Evolutionary conservation across 352 stramenopile genomes (phyloP), one percentile per base, ranked within the genome.

Genomic region (Phytophthora sansomeana): DNA sequence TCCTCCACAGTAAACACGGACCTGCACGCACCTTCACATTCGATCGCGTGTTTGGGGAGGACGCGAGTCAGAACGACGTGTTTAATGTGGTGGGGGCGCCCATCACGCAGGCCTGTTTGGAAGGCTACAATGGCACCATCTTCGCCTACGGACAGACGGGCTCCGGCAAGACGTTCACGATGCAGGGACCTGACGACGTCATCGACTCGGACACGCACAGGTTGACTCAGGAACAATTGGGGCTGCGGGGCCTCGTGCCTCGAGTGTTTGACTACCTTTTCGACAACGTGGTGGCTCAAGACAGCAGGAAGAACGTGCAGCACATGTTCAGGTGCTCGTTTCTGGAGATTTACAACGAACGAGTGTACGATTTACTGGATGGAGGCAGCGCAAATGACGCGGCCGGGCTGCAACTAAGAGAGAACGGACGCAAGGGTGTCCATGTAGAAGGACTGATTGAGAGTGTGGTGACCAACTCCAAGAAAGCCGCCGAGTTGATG

Each of bases 301-400:
- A 65, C 21, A 53, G 53, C 32, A 33, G 32, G 13, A 63, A 41
- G 39, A 77, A 74, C 11, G 77, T 92, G 13, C 53, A 90, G 55
- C 80, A 90, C 63, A 92, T 71, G 44, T 92, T 92, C 50, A 64
- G 78, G 5, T 93, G 86, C 74, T 97, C 91, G 0, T 98, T 98
- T 67, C 74, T 98, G 43, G 95, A 98, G 74, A 98, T 98, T 56
- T 98, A 98, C 76, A 98, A 98, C 69, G 95, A 98, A 72, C 82
- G 89, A 30, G 94, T 98, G 42, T 98, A 91, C 60, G 95, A 98
- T 77, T 49, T 98, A 24, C 79, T 98, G 17, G 83, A 96, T 41
- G 80, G 69, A 29, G 71, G 77, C 17, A 86, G 81, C 44, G 54
- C 69, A 16, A 84, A 83, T n/a, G 83, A 90, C 42, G 33, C 77